Conservation (phyloP, 2,329 filamentous ascomycete genomes). For the Stromatinia cepivora region DNA sequence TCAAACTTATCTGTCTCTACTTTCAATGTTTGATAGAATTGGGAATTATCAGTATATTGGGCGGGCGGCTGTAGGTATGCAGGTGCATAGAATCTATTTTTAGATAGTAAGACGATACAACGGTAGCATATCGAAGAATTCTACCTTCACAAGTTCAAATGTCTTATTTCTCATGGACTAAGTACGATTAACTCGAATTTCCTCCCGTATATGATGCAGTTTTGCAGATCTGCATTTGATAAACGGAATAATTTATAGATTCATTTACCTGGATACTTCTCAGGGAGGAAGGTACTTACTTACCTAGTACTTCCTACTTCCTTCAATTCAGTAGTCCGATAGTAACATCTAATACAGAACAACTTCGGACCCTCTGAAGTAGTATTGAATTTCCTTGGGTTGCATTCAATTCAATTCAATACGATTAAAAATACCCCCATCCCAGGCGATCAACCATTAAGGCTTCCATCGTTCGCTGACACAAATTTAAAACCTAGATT, state of each 20-base stretch:
- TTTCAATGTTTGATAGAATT: too few species aligned
- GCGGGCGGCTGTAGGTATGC: not conserved
- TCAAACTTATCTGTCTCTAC: not conserved
- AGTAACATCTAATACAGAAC: not conserved
- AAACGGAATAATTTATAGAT: not conserved
- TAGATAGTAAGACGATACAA: not conserved
- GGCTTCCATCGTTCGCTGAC: conserved; percentile 8
- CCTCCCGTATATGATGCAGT: not conserved
- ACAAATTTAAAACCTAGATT: not conserved
- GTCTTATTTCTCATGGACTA: not conserved
- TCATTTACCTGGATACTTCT: not conserved
- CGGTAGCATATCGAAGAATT: not conserved
- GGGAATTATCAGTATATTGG: not conserved
- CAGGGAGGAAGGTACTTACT: not conserved
- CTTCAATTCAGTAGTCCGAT: not conserved
- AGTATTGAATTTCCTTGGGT: not conserved
- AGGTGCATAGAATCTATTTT: not conserved
- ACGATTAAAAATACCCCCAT: not conserved
- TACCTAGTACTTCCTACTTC: not conserved
- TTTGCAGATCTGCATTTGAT: not conserved
- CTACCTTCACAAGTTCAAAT: not conserved
- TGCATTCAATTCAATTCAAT: not conserved
- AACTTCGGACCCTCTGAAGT: not conserved
- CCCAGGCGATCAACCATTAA: not conserved
- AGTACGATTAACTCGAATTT: not conserved